These are phyloP conservation scores for Friedmanniomyces endolithicus DNA, from an alignment of 495 filamentous ascomycete species.

Conservation along the genomic window DNA sequence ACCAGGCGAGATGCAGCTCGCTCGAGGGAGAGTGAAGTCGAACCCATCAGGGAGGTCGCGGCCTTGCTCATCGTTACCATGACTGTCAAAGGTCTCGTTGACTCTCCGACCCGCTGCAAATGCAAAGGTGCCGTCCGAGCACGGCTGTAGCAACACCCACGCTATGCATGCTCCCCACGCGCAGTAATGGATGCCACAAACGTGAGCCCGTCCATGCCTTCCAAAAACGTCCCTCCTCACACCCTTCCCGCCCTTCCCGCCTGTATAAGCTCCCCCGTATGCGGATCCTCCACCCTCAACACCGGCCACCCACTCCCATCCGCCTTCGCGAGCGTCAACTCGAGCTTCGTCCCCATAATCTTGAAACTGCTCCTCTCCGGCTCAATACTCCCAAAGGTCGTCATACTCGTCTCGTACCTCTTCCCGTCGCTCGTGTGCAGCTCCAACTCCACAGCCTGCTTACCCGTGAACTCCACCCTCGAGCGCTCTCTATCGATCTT, in stretches of 20 bases:
- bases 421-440: conserved; percentile 76
- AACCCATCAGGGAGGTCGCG: too few species aligned
- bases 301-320: conserved; percentile 80
- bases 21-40: too few species aligned
- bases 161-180: too few species aligned
- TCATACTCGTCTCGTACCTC: conserved; percentile 61
- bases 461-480: conserved; percentile 50
- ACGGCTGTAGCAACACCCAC: too few species aligned
- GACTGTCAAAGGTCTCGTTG: too few species aligned
- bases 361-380: conserved; percentile 60
- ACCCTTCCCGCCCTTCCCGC: conserved; percentile 63
- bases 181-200: too few species aligned
- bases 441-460: conserved; percentile 53
- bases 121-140: too few species aligned
- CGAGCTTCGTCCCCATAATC: conserved; percentile 90
- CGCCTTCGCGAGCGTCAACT: conserved; percentile 70
- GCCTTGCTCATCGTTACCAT: too few species aligned
- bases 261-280: conserved; percentile 70
- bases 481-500: conserved; percentile 78
- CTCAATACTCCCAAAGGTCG: conserved; percentile 66
- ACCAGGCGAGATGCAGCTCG: too few species aligned
- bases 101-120: too few species aligned
- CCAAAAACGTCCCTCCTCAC: conserved; percentile 24
- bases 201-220: too few species aligned
- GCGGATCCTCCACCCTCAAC: conserved; percentile 69